Conservation (phyloP, 768 basidiomycete species). For the Nidularia pulvinata region DNA sequence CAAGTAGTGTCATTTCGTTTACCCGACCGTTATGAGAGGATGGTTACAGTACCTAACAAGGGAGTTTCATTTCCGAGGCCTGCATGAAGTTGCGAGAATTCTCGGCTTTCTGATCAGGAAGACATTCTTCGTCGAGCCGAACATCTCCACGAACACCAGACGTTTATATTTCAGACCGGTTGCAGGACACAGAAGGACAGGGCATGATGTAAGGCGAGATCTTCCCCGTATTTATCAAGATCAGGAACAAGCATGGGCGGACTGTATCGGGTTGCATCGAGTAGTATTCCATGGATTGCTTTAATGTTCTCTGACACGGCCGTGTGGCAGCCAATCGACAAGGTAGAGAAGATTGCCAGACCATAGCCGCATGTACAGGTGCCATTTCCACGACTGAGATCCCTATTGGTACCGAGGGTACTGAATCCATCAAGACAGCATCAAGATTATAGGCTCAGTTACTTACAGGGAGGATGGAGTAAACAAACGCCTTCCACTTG, state of each 20-base stretch:
- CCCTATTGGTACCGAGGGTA: conserved; percentile 9
- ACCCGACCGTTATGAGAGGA: neutral
- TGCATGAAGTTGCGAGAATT: conserved; percentile 2
- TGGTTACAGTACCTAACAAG: conserved; percentile 16
- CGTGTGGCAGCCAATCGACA: conserved; percentile 10
- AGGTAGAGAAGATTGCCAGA: conserved; percentile 14
- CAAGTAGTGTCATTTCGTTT: neutral
- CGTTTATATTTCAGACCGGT: neutral
- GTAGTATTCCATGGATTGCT: conserved; percentile 4
- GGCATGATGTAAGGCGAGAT: conserved; percentile 1
- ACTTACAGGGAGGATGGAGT: no score
- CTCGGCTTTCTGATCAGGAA: neutral
- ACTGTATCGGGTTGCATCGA: conserved; percentile 7
- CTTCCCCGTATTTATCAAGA: conserved; percentile 5
- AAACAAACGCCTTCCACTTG: no score
- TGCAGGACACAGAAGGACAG: neutral
- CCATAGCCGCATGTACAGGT: conserved; percentile 18
- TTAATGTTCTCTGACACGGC: conserved; percentile 12
- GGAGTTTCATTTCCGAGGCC: conserved; percentile 31
- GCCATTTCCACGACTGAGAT: conserved; percentile 7
- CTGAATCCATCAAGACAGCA: neutral
- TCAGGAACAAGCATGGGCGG: conserved; percentile 10
- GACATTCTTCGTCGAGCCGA: neutral
- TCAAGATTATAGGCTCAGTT: no score
- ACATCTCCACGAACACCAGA: neutral